A percentile compares a stretch with the other conserved stretches of the same genome.
phyloP scores from a whole-genome alignment of 225 moss, liverwort and hornwort species.

The Ulota crispa region DNA sequence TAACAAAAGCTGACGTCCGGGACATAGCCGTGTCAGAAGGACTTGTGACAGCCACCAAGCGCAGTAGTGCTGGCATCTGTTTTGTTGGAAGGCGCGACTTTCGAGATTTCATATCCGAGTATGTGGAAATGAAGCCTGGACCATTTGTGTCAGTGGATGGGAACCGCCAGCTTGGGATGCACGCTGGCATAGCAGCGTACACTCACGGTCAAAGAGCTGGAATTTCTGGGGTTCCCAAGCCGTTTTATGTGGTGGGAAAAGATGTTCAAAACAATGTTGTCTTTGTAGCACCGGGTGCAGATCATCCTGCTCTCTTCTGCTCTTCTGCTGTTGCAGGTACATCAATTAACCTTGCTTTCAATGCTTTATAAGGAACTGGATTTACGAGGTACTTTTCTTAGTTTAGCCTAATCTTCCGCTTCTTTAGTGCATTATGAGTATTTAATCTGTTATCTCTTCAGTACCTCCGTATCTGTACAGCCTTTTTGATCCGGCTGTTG shows the following conservation, averaged over 20 bases:
- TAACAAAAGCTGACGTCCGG: conserved; percentile 70
- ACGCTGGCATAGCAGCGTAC: conserved; percentile 84
- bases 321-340: conserved; percentile 83
- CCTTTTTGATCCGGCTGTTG: background rate
- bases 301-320: conserved; percentile 82
- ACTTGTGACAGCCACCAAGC: conserved; percentile 79
- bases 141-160: conserved; percentile 75
- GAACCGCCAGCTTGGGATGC: conserved; percentile 56
- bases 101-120: conserved; percentile 82
- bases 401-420: background rate
- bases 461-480: too few relatives aligned
- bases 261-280: conserved; percentile 69
- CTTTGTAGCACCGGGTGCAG: conserved; percentile 75
- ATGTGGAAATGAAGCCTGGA: conserved; percentile 79
- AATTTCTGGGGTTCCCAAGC: conserved; percentile 77
- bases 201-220: conserved; percentile 92
- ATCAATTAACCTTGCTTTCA: conserved; percentile 2
- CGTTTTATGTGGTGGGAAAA: conserved; percentile 88
- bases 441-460: background rate
- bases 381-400: background rate
- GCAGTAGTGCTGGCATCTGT: conserved; percentile 96
- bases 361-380: background rate
- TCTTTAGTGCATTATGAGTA: background rate
- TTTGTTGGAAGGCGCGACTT: conserved; percentile 94
- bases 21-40: conserved; percentile 67